Evolutionary conservation across 73 alveolate genomes (phyloP).

Genomic region (Uronychia setigera): DNA sequence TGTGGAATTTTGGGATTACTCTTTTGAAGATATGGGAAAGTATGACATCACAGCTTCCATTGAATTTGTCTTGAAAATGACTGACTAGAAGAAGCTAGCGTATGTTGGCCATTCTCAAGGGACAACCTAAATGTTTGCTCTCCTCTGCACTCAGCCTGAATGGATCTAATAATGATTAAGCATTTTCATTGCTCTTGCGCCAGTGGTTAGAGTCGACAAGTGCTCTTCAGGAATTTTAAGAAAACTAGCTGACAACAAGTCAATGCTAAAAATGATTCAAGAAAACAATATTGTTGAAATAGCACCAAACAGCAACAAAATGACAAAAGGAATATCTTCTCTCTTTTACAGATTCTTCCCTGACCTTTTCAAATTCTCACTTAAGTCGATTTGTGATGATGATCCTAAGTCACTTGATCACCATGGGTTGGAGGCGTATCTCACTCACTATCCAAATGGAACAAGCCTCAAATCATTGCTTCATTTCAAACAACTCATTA

Average conservation of each 20-base stretch:
- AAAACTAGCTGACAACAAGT: not conserved
- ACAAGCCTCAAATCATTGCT: conserved; percentile 83
- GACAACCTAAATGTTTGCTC: conserved; percentile 65
- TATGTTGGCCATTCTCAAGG: conserved; percentile 96
- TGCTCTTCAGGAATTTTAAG: not conserved
- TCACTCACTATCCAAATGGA: conserved; percentile 97
- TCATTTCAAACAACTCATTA: conserved; percentile 81
- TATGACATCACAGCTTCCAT: conserved; percentile 87
- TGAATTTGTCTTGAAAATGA: conserved; percentile 64
- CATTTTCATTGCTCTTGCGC: conserved; percentile 13
- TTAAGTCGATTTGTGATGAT: conserved; percentile 41
- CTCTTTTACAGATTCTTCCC: conserved; percentile 27
- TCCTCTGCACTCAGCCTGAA: not conserved
- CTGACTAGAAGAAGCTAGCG: conserved; percentile 67
- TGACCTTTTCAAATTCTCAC: conserved; percentile 21
- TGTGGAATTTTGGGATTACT: conserved; percentile 85
- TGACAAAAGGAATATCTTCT: not conserved
- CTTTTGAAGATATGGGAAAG: conserved; percentile 85
- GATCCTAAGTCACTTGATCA: conserved; percentile 41
- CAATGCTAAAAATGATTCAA: not conserved
- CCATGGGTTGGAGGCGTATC: conserved; percentile 45
- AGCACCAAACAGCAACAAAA: not conserved
- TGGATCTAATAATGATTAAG: conserved; percentile 5
- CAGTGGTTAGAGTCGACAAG: conserved; percentile 12
- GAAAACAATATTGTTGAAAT: not conserved